These are phyloP conservation scores for Saturnispora bothae DNA, from an alignment of 805 yeast species.

Conservation along the genomic window DNA sequence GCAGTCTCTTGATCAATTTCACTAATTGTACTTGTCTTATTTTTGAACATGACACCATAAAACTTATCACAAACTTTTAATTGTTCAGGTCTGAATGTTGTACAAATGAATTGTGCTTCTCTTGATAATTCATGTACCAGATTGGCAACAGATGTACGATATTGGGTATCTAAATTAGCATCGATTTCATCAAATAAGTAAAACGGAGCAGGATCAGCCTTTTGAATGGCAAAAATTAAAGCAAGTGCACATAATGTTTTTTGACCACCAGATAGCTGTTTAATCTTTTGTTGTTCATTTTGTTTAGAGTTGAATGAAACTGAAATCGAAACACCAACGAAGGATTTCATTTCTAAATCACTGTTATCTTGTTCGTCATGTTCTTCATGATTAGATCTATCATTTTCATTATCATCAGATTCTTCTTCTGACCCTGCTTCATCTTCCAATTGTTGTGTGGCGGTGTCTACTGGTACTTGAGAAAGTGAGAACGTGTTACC, in stretches of 20 bases:
- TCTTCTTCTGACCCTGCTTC: constrained; percentile 11
- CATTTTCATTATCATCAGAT: constrained; percentile 17
- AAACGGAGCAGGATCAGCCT: constrained; percentile 95
- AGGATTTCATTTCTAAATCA: constrained; percentile 36
- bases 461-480: constrained; percentile 9
- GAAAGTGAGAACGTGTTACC: constrained; percentile 12
- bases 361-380: constrained; percentile 14
- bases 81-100: constrained; percentile 93
- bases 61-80: constrained; percentile 75
- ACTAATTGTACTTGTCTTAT: constrained; percentile 69
- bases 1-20: constrained; percentile 69
- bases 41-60: constrained; percentile 77
- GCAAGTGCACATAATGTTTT: constrained; percentile 95
- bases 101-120: constrained; percentile 85
- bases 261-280: constrained; percentile 94
- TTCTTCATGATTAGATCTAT: constrained; percentile 14
- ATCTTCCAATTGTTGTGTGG: too few relatives aligned
- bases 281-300: constrained; percentile 79
- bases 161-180: constrained; percentile 89
- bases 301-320: constrained; percentile 83
- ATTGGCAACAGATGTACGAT: constrained; percentile 76
- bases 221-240: constrained; percentile 84
- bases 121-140: constrained; percentile 55
- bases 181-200: constrained; percentile 94
- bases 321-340: constrained; percentile 71